Evolutionary conservation across 2,329 filamentous ascomycete genomes (phyloP), one percentile per base, ranked within the genome.

Genomic region (Sclerotiophoma versabilis): DNA sequence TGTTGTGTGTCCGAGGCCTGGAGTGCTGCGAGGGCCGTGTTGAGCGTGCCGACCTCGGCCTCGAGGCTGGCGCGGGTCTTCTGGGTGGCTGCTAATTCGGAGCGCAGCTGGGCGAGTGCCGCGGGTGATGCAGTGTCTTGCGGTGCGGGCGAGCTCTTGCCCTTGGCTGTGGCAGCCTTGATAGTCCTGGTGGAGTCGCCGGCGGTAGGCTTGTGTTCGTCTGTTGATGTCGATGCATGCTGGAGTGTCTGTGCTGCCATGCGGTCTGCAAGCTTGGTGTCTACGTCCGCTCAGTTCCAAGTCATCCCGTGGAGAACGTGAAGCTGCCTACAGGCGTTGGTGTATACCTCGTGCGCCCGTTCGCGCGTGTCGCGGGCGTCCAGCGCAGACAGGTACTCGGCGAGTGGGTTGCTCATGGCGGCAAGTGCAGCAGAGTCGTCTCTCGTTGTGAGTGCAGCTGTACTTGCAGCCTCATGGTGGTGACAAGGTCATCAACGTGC

Each of bases 331-430:
- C 93, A 96, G 58, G 90, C 88, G 72, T 92, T 83, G 67, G 96
- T 89, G 57, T 96, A 83, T 46, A 87, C 83, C 67, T 80, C 77
- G 64, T 87, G 85, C 52, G 80, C 81, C 68, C 85, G 83, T 69
- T 92, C 89, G 59, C 86, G 83, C 68, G 86, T 83, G 66, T 91
- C 90, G 60, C 87, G 82, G 66, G 89, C 87, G 64, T 86, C 83
- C 62, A 98, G 81, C 61, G 89, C 88, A 58, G 85, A 81, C 58
- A 91, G 81, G 75, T 96, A 97, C 68, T 96, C 90, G 63, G 90
- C 87, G 69, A 88, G 84, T 90, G 93, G 96, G 79, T 84, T 85
- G 60, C 85, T 82, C 84, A 87, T 86, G 72, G 71, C 63, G 70
- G 72, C 11, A 62, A 41, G 23, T 63, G 43, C n/a, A 26, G 32